Evolutionary conservation across 176 grass and related monocot species (phyloP).

Genomic region (Oryza rufipogon): DNA sequence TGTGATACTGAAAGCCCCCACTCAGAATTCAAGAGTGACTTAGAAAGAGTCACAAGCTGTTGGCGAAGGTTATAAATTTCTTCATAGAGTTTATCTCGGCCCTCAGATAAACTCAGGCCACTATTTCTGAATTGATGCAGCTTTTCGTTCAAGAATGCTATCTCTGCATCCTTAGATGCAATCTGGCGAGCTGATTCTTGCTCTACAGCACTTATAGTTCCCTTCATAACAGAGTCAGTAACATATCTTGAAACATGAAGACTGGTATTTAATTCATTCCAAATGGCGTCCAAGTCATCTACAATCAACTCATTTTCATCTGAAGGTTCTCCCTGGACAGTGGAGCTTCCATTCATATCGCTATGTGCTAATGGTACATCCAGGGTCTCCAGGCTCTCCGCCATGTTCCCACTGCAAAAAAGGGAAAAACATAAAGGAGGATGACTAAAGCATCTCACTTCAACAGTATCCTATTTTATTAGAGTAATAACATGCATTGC

Average conservation of each 20-base stretch:
- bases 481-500: background rate
- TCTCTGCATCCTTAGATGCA: conserved; percentile 56
- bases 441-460: background rate
- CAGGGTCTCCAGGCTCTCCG: conserved; percentile 13
- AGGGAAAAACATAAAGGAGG: background rate
- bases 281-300: conserved; percentile 49
- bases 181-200: conserved; percentile 36
- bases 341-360: conserved; percentile 15
- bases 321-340: conserved; percentile 26
- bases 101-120: conserved; percentile 31
- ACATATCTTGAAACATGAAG: conserved; percentile 54
- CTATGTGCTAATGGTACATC: background rate
- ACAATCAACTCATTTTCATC: conserved; percentile 27
- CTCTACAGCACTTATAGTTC: conserved; percentile 49
- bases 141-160: conserved; percentile 46
- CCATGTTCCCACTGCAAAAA: conserved; percentile 35
- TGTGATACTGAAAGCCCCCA: conserved; percentile 50
- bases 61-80: conserved; percentile 53
- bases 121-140: conserved; percentile 38
- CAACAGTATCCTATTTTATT: background rate
- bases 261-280: conserved; percentile 40
- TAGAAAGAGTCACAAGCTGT: conserved; percentile 60
- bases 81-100: conserved; percentile 41
- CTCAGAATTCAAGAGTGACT: conserved; percentile 57
- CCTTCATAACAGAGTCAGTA: conserved; percentile 48